Percentiles rank a stretch among this genome's conserved stretches.
phyloP scores from a whole-genome alignment of 23 red algal genomes.

The Gracilaria domingensis region DNA sequence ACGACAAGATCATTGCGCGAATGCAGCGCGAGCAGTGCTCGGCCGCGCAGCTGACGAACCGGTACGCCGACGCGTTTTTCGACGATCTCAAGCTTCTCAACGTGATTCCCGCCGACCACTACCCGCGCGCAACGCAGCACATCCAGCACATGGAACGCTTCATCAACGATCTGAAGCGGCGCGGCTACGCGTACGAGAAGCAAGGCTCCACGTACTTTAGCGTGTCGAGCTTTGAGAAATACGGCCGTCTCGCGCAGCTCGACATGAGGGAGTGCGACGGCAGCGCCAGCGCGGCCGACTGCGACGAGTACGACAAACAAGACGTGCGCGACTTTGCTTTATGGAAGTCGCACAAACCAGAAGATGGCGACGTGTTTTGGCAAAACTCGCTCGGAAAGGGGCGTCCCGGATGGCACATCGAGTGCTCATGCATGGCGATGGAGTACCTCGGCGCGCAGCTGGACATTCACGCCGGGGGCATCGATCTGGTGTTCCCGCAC shows the following conservation, averaged over 20 bases:
- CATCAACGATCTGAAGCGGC: constrained; percentile 51
- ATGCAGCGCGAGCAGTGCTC: constrained; percentile 28
- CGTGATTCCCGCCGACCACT: constrained; percentile 88
- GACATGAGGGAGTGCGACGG: constrained; percentile 49
- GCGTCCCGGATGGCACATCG: constrained; percentile 98
- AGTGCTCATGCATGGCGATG: constrained; percentile 99
- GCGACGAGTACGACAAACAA: constrained; percentile 71
- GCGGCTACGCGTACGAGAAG: constrained; percentile 81
- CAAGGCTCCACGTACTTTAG: constrained; percentile 88
- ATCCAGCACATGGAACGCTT: constrained; percentile 88
- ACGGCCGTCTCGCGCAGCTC: constrained; percentile 85
- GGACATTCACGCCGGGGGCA: constrained; percentile 97
- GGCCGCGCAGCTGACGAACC: constrained; percentile 62
- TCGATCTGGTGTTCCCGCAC: constrained; percentile 98
- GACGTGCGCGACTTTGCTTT: constrained; percentile 96
- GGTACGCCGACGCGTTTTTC: constrained; percentile 86
- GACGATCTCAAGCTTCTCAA: constrained; percentile 90
- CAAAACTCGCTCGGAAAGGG: constrained; percentile 81
- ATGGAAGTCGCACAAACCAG: constrained; percentile 89
- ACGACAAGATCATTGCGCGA: constrained; percentile 96
- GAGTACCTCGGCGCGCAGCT: constrained; percentile 87
- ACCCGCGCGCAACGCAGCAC: constrained; percentile 92
- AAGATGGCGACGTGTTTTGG: constrained; percentile 90
- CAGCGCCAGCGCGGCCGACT: constrained; percentile 31
- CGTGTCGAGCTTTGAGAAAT: constrained; percentile 81